These are phyloP conservation scores for Hordeum vulgare DNA, from an alignment of 176 grass and related monocot genomes.

Conservation along the genomic window DNA sequence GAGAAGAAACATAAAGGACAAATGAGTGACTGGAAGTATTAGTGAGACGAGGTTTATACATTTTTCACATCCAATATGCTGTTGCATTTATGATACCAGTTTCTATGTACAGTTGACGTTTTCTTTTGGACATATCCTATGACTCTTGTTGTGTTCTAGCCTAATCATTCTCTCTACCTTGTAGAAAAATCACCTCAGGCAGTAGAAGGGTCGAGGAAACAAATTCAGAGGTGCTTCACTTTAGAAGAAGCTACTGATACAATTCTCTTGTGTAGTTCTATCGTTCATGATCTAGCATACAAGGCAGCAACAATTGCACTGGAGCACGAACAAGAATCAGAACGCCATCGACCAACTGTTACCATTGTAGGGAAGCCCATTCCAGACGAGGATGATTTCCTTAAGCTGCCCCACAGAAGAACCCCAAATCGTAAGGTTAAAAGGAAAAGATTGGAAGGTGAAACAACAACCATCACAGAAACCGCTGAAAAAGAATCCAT, in stretches of 20 bases:
- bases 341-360: slow-evolving; percentile 23
- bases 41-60: neutral
- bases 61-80: neutral
- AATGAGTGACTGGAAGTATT: neutral
- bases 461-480: slow-evolving; percentile 29
- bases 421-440: slow-evolving; percentile 59
- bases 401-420: slow-evolving; percentile 32
- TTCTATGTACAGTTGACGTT: slow-evolving; percentile 4
- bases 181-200: slow-evolving; percentile 31
- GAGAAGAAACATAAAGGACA: neutral
- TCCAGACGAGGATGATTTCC: slow-evolving; percentile 30
- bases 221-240: slow-evolving; percentile 66
- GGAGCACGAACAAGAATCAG: slow-evolving; percentile 46
- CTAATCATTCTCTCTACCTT: slow-evolving; percentile 8
- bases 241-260: slow-evolving; percentile 84
- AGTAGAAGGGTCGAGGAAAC: slow-evolving; percentile 39
- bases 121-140: neutral
- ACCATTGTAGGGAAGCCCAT: slow-evolving; percentile 32
- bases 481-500: slow-evolving; percentile 3
- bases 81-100: neutral
- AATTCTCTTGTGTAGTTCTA: slow-evolving; percentile 85
- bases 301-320: slow-evolving; percentile 68
- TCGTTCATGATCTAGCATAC: slow-evolving; percentile 73
- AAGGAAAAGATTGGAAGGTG: slow-evolving; percentile 75
- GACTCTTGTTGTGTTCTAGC: neutral